Conservation (phyloP, 257 asterid species). For the Verbena officinalis region DNA sequence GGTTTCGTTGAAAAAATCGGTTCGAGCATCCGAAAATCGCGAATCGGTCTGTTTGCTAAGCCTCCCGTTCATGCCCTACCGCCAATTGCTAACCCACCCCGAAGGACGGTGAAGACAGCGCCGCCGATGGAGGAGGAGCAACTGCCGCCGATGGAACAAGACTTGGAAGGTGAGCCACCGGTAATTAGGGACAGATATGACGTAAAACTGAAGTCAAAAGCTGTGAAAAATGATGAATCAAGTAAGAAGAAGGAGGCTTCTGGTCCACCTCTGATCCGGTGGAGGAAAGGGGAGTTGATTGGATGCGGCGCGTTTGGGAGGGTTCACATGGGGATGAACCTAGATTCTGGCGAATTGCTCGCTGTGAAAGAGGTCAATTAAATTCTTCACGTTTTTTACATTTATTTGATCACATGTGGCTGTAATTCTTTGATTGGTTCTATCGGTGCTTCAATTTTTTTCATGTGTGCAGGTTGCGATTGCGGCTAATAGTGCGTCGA, state of each 20-base stretch:
- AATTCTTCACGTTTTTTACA: background rate
- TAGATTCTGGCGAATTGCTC: constrained; percentile 91
- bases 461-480: constrained; percentile 66
- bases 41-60: constrained; percentile 79
- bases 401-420: constrained; percentile 5
- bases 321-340: constrained; percentile 98
- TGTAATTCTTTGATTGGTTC: constrained; percentile 15
- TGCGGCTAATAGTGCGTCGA: constrained; percentile 61
- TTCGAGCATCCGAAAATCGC: constrained; percentile 83
- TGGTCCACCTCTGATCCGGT: constrained; percentile 66
- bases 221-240: constrained; percentile 31
- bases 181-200: constrained; percentile 54
- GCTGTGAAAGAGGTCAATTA: constrained; percentile 85
- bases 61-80: constrained; percentile 72
- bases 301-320: constrained; percentile 99
- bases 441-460: constrained; percentile 12
- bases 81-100: constrained; percentile 43
- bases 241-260: constrained; percentile 36
- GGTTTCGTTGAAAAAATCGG: constrained; percentile 96
- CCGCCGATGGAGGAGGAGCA: constrained; percentile 45
- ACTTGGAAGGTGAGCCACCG: constrained; percentile 44
- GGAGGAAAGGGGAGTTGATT: constrained; percentile 81
- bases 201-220: constrained; percentile 32
- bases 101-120: constrained; percentile 36
- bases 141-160: constrained; percentile 60